phyloP scores from a whole-genome alignment of 495 filamentous ascomycete genomes.

The Penicillium lividum region DNA sequence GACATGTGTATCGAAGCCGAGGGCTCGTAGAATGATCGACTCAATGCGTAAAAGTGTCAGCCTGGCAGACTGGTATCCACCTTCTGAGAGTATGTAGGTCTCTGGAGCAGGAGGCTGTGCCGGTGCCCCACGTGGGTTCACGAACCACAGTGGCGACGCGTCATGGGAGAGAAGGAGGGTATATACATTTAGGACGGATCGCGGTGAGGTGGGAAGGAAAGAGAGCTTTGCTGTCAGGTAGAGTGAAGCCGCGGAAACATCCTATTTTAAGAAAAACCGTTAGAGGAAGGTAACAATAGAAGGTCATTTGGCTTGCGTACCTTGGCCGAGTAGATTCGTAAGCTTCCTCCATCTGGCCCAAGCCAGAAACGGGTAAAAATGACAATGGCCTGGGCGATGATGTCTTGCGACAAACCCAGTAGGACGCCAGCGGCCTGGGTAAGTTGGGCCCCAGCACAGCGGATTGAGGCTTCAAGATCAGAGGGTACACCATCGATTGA shows the following conservation, averaged over 20 bases:
- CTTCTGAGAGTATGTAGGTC: conserved; percentile 73
- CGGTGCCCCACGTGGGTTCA: conserved; percentile 33
- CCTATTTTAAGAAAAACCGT: conserved; percentile 42
- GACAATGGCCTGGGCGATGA: conserved; percentile 87
- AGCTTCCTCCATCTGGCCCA: conserved; percentile 62
- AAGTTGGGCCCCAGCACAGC: conserved; percentile 62
- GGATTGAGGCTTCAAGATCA: conserved; percentile 70
- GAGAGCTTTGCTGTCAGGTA: conserved; percentile 87
- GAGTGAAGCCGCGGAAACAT: conserved; percentile 77
- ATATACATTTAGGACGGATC: conserved; percentile 82
- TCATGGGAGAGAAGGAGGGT: conserved; percentile 70
- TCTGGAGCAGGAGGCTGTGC: conserved; percentile 49
- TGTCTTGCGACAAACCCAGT: conserved; percentile 81
- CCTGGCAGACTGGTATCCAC: conserved; percentile 62
- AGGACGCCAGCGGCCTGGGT: conserved; percentile 88
- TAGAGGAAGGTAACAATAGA: not conserved
- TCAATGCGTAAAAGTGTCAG: conserved; percentile 68
- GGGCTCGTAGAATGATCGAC: conserved; percentile 67
- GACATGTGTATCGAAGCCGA: conserved; percentile 82
- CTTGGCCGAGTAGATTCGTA: conserved; percentile 56
- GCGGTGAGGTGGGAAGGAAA: conserved; percentile 69
- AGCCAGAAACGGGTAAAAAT: conserved; percentile 86
- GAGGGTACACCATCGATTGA: conserved; percentile 69
- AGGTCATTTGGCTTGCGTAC: conserved; percentile 29
- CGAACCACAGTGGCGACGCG: conserved; percentile 59